These are phyloP conservation scores for Botrytis sinoallii DNA, from an alignment of 2,329 filamentous ascomycete genomes.

Conservation along the genomic window DNA sequence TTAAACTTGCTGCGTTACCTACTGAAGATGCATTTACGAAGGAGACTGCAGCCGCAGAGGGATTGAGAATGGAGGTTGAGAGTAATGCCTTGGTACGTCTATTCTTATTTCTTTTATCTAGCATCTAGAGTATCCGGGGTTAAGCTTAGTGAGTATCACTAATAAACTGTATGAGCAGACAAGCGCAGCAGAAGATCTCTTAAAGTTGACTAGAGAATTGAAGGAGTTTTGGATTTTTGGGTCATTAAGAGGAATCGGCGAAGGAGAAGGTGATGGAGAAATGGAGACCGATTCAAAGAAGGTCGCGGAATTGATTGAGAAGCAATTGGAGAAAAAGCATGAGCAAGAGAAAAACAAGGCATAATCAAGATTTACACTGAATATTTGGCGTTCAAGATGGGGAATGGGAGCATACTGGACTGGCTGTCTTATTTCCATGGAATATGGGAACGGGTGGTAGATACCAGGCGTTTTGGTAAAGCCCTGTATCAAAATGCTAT, in stretches of 20 bases:
- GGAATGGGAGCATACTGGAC: not conserved
- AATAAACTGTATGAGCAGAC: conserved; percentile 27
- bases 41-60: conserved; percentile 35
- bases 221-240: conserved; percentile 51
- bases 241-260: conserved; percentile 44
- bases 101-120: not conserved
- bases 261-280: conserved; percentile 42
- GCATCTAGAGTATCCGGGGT: not conserved
- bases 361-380: not conserved
- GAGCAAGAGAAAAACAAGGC: conserved; percentile 10
- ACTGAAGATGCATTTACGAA: conserved; percentile 33
- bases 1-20: conserved; percentile 34
- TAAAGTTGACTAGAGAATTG: conserved; percentile 47
- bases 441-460: conserved; percentile 8
- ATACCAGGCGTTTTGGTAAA: conserved; percentile 18
- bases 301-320: conserved; percentile 33
- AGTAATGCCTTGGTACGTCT: conserved; percentile 34
- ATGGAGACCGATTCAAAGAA: conserved; percentile 41
- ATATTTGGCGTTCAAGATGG: not conserved
- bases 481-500: not conserved
- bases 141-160: not conserved
- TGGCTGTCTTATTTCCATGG: not conserved
- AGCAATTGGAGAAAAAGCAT: conserved; percentile 22
- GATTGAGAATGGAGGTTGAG: conserved; percentile 38
- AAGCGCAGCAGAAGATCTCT: conserved; percentile 42